Evolutionary conservation across 148 eudicot species (phyloP), one percentile per base, ranked within the genome.

Genomic region (Spergularia bocconei): DNA sequence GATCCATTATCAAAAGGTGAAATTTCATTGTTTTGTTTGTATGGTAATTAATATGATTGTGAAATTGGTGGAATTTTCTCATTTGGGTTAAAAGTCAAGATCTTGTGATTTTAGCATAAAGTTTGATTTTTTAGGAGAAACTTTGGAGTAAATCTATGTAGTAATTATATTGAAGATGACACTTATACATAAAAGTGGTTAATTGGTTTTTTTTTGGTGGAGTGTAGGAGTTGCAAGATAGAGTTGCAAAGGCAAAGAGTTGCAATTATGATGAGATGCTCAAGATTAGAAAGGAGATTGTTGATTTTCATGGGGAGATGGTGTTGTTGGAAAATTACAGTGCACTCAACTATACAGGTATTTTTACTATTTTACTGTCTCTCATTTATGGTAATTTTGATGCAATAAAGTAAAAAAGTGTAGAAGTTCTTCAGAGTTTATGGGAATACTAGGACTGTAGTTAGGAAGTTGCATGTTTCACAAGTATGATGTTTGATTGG

Each of bases 251-350:
- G 66, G 83, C 84, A 14, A 89, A 78, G 41, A 74, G 52, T 64
- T 79, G 56, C 41, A 81, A 80, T 67, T 81, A 81, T 36, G 89
- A 84, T 53, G 91, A 89, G 85, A 82, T 86, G 88, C 80, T 88
- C 29, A 82, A 72, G 63, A 73, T 91, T 69, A 81, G 91, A 64
- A 89, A 81, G 81, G 91, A 89, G 84, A 85, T 88, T 67, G 93
- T 89, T 53, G 93, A 89, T 84, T 91, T 91, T 73, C 97, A 91
- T 64, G 97, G 97, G 15, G 97, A 91, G 78, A 91, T 91, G 97
- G 91, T 89, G 69, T 79, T 91, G 78, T 84, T 91, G 85, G 91
- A 91, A 77, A 91, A 91, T 77, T 91, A 89, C 64, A 90, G 95
- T 74, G 89, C 91, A 59, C 90, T 90, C 69, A 91, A 91, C 75